Evolutionary conservation across 2,329 filamentous ascomycete species (phyloP), one percentile per base, ranked within the genome.

Genomic region (Pseudomassariella vexata): DNA sequence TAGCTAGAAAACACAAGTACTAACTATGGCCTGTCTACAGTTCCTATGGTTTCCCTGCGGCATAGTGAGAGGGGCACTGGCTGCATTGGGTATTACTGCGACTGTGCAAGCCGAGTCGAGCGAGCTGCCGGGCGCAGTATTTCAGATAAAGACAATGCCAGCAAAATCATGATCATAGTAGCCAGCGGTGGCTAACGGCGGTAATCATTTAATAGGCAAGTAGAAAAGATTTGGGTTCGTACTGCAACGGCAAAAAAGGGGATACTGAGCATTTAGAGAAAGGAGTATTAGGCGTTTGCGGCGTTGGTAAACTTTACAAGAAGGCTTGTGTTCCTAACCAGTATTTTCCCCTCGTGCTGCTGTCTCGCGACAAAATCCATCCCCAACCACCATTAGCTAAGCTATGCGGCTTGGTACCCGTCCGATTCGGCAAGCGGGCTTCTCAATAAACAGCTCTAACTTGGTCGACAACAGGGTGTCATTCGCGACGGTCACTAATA

Each of bases 41-140:
- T 95, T 94, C 57, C 69, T 98, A 10, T 95, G 87, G 76, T 95
- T 96, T 52, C 92, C 92, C 6, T 94, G 89, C 48, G 92, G 92
- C 28, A 73, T 98, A 29, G 85, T 98, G 39, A 75, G 90, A 36
- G 92, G 92, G 19, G 88, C 87, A n/a, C 65, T 98, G 30, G 82
- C 88, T n/a, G 88, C 83, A 30, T 68, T 98, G 66, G 92, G 90
- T 5, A 88, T 96, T 47, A 82, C 81, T 48, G 89, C 89, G 8
- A 94, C 82, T 2, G 90, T 98, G 2, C 85, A 94, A 47, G 92
- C 88, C 5, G 92, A 95, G 62, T 85, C 84, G 34, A 82, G 70
- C 35, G 90, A 94, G 55, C 68, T 98, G 34, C 92, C 92, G 1
- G 76, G 76, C 5, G 92, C 90, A 21, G 86, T 89, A 1, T 98